Conservation (phyloP, 83 land plant genomes). For the Diphasiastrum complanatum region DNA sequence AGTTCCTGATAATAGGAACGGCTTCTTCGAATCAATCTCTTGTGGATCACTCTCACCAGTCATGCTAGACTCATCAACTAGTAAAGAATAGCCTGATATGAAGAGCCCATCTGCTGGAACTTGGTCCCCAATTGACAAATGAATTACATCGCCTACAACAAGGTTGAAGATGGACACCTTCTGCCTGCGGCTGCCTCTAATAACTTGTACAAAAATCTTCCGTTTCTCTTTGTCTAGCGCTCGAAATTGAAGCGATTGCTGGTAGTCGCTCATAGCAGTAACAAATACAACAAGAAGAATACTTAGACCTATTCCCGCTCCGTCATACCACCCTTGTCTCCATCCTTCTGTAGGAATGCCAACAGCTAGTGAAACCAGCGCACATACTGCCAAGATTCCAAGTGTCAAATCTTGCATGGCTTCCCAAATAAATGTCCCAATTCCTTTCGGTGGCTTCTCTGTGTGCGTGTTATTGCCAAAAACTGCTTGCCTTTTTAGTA, state of each 20-base stretch:
- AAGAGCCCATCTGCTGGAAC: constrained; percentile 39
- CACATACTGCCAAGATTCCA: constrained; percentile 61
- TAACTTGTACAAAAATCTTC: constrained; percentile 62
- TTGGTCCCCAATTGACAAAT: constrained; percentile 32
- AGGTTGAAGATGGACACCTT: constrained; percentile 59
- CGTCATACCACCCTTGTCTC: constrained; percentile 77
- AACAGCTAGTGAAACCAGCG: constrained; percentile 60
- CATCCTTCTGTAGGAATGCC: constrained; percentile 73
- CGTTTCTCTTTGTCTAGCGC: constrained; percentile 79
- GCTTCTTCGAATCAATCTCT: constrained; percentile 8
- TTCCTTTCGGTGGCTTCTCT: constrained; percentile 32
- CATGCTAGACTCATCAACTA: constrained; percentile 37
- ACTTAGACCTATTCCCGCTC: constrained; percentile 74
- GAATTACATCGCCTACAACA: constrained; percentile 70
- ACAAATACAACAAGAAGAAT: constrained; percentile 72
- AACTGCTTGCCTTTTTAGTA: too few species aligned
- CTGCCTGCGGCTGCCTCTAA: constrained; percentile 48
- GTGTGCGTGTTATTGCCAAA: too few species aligned
- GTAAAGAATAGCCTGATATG: constrained; percentile 21
- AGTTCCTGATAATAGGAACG: constrained; percentile 37
- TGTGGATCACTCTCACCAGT: constrained; percentile 34
- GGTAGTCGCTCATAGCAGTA: constrained; percentile 71
- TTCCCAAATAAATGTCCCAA: constrained; percentile 76
- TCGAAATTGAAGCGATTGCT: constrained; percentile 74
- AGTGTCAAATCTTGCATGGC: constrained; percentile 83